Conservation (phyloP, 1,284 basidiomycete species). For the Leccinum subspadiceum region DNA sequence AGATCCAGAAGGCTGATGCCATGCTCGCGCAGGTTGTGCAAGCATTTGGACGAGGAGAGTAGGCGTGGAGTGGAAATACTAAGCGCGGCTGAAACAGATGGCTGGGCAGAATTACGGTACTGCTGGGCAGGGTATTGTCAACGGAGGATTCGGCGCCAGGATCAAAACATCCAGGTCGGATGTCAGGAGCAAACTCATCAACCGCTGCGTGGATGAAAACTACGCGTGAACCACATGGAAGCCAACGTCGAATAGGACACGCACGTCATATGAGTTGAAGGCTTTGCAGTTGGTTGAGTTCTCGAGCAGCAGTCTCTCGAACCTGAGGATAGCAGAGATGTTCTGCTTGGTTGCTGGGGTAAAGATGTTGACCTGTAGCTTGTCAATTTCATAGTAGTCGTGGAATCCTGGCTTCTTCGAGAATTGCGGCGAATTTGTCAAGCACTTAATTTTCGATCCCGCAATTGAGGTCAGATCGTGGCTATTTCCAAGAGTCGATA, state of each 20-base stretch:
- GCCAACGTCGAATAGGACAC: conserved; percentile 31
- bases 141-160: conserved; percentile 79
- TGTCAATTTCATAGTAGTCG: conserved; percentile 76
- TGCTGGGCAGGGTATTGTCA: too few species aligned
- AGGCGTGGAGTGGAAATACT: conserved; percentile 75
- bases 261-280: conserved; percentile 94
- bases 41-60: conserved; percentile 9
- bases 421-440: conserved; percentile 90
- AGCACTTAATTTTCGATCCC: conserved; percentile 83
- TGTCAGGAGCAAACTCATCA: conserved; percentile 86
- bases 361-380: conserved; percentile 76
- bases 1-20: too few species aligned
- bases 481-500: conserved; percentile 89
- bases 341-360: conserved; percentile 74
- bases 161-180: conserved; percentile 90
- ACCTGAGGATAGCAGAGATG: conserved; percentile 74
- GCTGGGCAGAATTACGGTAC: conserved; percentile 39
- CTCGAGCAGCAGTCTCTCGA: conserved; percentile 89
- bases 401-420: conserved; percentile 73
- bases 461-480: conserved; percentile 93
- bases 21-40: too few species aligned
- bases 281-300: conserved; percentile 98
- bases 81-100: conserved; percentile 73
- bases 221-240: conserved; percentile 19
- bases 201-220: conserved; percentile 52